phyloP scores from a whole-genome alignment of 2,329 filamentous ascomycete genomes.

The Ampelomyces quisqualis region DNA sequence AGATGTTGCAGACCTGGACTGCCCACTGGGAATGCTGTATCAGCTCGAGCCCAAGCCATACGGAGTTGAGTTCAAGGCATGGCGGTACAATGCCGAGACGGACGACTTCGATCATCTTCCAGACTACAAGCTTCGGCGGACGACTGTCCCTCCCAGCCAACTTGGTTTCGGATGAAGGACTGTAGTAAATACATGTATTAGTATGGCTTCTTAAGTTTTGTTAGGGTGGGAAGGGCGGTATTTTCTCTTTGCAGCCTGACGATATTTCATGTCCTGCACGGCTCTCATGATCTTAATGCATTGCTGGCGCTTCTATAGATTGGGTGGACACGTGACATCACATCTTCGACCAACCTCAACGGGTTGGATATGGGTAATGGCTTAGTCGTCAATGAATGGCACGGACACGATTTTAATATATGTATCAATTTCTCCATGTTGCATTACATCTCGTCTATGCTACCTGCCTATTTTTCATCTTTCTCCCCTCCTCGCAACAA shows the following conservation, averaged over 20 bases:
- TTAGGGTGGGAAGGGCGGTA: not conserved
- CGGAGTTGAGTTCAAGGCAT: slow-evolving; percentile 94
- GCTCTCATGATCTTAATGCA: not conserved
- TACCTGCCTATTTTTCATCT: not conserved
- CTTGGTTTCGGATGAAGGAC: slow-evolving; percentile 10
- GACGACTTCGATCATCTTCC: slow-evolving; percentile 83
- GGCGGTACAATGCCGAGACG: slow-evolving; percentile 76
- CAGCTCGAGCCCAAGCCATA: slow-evolving; percentile 97
- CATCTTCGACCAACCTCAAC: too few relatives aligned
- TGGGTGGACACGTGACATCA: too few relatives aligned
- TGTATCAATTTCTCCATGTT: not conserved
- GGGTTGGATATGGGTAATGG: not conserved
- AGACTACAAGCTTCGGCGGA: slow-evolving; percentile 72
- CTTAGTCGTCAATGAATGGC: not conserved
- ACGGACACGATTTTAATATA: not conserved
- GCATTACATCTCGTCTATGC: not conserved
- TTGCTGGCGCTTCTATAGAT: not conserved
- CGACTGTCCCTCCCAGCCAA: slow-evolving; percentile 22
- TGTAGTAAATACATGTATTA: not conserved
- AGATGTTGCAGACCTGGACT: slow-evolving; percentile 90
- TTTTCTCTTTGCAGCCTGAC: not conserved
- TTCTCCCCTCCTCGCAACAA: slow-evolving; percentile 38
- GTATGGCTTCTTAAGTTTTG: not conserved
- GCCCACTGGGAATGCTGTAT: slow-evolving; percentile 90
- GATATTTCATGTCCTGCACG: not conserved